These are phyloP conservation scores for Globisporangium splendens DNA, from an alignment of 352 stramenopile genomes.

Conservation along the genomic window DNA sequence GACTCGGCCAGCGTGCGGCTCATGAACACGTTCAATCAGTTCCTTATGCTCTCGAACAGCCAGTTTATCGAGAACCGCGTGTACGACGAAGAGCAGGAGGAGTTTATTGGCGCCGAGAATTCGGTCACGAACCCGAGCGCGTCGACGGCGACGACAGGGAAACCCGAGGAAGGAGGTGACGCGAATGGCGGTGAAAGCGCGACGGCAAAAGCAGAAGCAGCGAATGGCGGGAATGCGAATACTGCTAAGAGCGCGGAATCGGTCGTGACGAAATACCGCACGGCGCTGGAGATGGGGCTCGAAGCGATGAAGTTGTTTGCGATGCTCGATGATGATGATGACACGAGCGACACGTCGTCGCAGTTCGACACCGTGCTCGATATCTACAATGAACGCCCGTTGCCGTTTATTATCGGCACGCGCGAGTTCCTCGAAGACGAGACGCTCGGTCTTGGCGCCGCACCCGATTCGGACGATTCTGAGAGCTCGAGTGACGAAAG, in stretches of 20 bases:
- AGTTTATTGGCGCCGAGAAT: constrained; percentile 44
- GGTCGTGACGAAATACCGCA: constrained; percentile 71
- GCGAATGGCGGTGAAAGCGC: neutral
- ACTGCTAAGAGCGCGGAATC: constrained; percentile 29
- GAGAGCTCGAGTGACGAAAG: constrained; percentile 41
- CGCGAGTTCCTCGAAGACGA: constrained; percentile 84
- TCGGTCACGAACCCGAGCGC: constrained; percentile 1
- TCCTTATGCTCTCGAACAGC: constrained; percentile 84
- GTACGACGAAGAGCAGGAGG: constrained; percentile 85
- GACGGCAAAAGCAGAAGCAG: neutral
- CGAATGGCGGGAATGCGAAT: too few species aligned
- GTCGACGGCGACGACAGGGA: constrained; percentile 2
- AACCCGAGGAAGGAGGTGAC: constrained; percentile 1
- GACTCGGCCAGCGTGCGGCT: constrained; percentile 71
- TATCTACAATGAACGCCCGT: constrained; percentile 85
- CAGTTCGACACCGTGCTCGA: constrained; percentile 75
- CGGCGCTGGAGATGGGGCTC: constrained; percentile 72
- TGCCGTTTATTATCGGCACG: constrained; percentile 87
- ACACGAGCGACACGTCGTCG: constrained; percentile 43
- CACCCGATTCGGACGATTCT: constrained; percentile 47
- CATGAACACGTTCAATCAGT: constrained; percentile 85
- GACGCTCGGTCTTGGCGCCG: constrained; percentile 71
- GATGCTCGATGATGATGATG: constrained; percentile 73
- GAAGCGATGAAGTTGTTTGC: constrained; percentile 85
- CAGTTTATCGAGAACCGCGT: constrained; percentile 90